A percentile compares a stretch with the other conserved stretches of the same genome.
These are phyloP conservation scores for Rhizomucor miehei DNA, from an alignment of 371 early-diverging fungal genomes.

Conservation along the genomic window DNA sequence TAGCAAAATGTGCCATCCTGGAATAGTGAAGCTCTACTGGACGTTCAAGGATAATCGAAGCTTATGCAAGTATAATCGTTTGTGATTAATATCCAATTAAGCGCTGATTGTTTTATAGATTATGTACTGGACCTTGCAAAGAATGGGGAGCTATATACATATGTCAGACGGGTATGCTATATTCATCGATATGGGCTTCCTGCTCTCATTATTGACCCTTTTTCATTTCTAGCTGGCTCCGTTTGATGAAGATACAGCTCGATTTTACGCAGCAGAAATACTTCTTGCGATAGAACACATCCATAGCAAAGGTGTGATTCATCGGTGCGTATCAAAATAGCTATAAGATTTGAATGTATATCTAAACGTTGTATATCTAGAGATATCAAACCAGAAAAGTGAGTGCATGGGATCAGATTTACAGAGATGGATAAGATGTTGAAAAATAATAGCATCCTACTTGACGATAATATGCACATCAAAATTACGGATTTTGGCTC, in stretches of 20 bases:
- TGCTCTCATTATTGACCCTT: too few species aligned
- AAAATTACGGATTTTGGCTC: conserved; percentile 97
- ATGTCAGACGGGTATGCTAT: conserved; percentile 57
- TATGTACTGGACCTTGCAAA: conserved; percentile 88
- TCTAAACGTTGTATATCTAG: conserved; percentile 26
- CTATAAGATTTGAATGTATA: neutral
- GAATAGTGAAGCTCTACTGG: conserved; percentile 88
- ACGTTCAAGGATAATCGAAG: conserved; percentile 91
- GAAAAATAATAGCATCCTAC: conserved; percentile 66
- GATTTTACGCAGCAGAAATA: conserved; percentile 91
- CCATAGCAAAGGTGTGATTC: conserved; percentile 79
- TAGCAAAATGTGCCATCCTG: conserved; percentile 81
- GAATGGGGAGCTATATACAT: conserved; percentile 89
- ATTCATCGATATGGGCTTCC: too few species aligned
- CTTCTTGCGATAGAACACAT: conserved; percentile 81
- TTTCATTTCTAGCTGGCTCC: conserved; percentile 73
- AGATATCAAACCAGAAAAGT: conserved; percentile 91
- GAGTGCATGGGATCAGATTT: too few species aligned
- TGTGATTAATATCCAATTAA: too few species aligned
- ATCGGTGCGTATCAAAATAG: conserved; percentile 38
- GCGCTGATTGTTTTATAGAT: conserved; percentile 42
- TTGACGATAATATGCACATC: conserved; percentile 83
- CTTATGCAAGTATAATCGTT: conserved; percentile 67
- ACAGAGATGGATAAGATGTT: neutral
- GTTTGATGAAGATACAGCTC: conserved; percentile 64